Percentiles rank a stretch among this genome's conserved stretches.
Evolutionary conservation across 768 basidiomycete species (phyloP).

Genomic region (Filobasidium wieringae): DNA sequence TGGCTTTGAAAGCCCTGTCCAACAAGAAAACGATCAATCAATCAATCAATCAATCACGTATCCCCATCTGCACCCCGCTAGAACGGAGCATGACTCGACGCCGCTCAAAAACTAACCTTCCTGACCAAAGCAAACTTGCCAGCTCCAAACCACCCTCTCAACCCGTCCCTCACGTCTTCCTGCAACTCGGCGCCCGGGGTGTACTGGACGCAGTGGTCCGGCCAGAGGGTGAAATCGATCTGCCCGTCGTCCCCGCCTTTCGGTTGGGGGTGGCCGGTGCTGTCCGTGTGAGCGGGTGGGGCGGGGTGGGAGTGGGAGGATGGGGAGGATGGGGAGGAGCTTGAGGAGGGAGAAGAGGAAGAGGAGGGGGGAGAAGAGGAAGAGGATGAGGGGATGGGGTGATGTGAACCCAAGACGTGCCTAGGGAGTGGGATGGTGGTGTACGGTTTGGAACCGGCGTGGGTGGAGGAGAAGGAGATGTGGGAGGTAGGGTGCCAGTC

Average conservation of each 20-base stretch:
- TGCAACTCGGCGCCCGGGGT: slow-evolving; percentile 54
- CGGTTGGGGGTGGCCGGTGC: no score
- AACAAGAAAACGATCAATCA: not conserved
- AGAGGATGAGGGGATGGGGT: not conserved
- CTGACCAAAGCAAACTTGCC: slow-evolving; percentile 23
- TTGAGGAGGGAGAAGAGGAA: not conserved
- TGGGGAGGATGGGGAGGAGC: no score
- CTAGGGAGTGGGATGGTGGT: not conserved
- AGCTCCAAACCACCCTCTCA: slow-evolving; percentile 37
- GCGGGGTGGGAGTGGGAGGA: no score
- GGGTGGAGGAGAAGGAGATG: slow-evolving; percentile 56
- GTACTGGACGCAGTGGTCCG: slow-evolving; percentile 61
- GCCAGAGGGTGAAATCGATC: slow-evolving; percentile 61
- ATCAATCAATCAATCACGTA: no score
- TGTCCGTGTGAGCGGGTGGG: no score
- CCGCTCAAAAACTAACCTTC: slow-evolving; percentile 26
- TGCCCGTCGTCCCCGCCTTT: slow-evolving; percentile 41
- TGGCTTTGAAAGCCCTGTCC: not conserved
- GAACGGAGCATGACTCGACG: no score
- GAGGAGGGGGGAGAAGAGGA: not conserved
- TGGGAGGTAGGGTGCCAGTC: slow-evolving; percentile 47
- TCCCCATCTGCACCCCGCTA: no score
- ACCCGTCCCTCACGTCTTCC: slow-evolving; percentile 45
- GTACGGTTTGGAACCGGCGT: slow-evolving; percentile 31
- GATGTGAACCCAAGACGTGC: not conserved